Base-by-base conservation (phyloP, 371 early-diverging fungal species). In the Mortierella sp. region DNA sequence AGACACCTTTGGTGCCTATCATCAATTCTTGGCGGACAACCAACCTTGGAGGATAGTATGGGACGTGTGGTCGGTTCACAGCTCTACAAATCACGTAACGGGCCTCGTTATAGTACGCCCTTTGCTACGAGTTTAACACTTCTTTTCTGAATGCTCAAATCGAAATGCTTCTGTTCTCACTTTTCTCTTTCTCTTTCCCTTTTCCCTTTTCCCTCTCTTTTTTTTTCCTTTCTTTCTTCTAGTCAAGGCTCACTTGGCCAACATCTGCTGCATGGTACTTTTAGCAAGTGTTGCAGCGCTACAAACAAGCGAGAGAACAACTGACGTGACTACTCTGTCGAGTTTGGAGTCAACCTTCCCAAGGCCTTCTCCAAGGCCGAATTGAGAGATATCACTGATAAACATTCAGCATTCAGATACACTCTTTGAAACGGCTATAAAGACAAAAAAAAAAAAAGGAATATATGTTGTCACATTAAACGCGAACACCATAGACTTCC, bases 1-100 rank as follows among this genome's bases (percentile, higher is more conserved):
- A 72, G 27, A 63, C 68, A 30, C 59, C 75, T 1, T n/a, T 63
- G 28, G 59, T 56, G 8, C 75, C 68, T 1, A 55, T 73, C 23
- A 51, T 66, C 15, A 66, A 67, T 1, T 62, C 75, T 1, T 73
- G 75, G 68, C 17, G 67, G 51, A 73, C 75, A 15, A 73, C 75
- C 8, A 67, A 73, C 41, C 34, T 73, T 7, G 75, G 75, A 19
- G 75, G 75, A 1, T 67, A 67, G 75, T 21, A 26, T 73, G 7
- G 56, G 59, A 0, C 59, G 75, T 23, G 54, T 63, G 24, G 9
- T 62, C 8, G 75, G 68, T 17, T 50, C 75, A 3, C 67, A 67
- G 28, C 12, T 67, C n/a, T 73, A 62, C 60, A 51, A 50, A 30
- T 15, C 67, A 1, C 27, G 15, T 2, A 42, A 56, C 30, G 60